phyloP scores from a whole-genome alignment of 768 basidiomycete genomes.

The Lactifluus subvellereus region DNA sequence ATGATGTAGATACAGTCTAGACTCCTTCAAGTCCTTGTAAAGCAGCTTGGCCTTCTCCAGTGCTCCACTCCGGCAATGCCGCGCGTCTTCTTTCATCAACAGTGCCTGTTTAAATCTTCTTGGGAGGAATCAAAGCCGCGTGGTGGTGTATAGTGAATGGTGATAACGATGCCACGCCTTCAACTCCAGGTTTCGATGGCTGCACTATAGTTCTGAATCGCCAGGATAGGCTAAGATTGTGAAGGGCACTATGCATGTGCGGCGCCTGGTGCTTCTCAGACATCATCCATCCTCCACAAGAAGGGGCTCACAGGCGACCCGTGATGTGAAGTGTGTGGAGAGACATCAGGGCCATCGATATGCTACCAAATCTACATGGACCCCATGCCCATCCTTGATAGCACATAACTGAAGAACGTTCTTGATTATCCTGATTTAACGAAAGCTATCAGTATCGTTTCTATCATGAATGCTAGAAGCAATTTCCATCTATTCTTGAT shows the following conservation, averaged over 20 bases:
- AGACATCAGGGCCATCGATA: neutral
- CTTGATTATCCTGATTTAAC: slow-evolving; percentile 4
- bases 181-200: neutral
- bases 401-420: neutral
- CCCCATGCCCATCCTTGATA: neutral
- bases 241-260: neutral
- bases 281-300: neutral
- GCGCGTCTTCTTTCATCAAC: neutral
- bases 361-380: neutral
- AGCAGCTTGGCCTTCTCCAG: neutral
- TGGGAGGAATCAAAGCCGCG: neutral
- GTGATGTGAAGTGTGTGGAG: neutral
- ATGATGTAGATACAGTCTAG: too few species aligned
- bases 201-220: neutral
- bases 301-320: neutral
- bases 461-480: neutral
- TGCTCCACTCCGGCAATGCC: neutral
- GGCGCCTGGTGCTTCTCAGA: neutral
- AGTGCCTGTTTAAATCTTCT: neutral
- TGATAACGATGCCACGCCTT: slow-evolving; percentile 4
- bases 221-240: slow-evolving; percentile 17
- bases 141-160: too few species aligned
- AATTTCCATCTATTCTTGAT: neutral
- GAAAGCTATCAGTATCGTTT: neutral
- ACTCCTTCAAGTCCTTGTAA: too few species aligned